A percentile compares a stretch with the other conserved stretches of the same genome.
Evolutionary conservation across 495 filamentous ascomycete genomes (phyloP).

Genomic region (Xanthoparmelia taractica): DNA sequence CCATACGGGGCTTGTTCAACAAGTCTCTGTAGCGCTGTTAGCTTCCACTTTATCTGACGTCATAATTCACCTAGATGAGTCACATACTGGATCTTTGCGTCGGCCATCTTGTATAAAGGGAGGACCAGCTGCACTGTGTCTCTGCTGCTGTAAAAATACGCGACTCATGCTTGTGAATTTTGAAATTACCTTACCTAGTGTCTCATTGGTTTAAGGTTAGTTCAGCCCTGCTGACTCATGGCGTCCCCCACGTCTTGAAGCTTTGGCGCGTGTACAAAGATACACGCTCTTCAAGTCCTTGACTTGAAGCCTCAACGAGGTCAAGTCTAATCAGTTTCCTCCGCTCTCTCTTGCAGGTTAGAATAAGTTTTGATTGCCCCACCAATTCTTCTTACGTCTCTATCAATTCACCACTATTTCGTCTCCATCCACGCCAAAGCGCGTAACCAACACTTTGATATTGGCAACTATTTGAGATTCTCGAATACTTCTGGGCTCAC

Average conservation of each 20-base stretch:
- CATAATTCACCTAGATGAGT: slow-evolving; percentile 24
- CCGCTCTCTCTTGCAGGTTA: background rate
- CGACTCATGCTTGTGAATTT: background rate
- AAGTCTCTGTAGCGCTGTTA: slow-evolving; percentile 55
- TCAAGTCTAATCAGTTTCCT: background rate
- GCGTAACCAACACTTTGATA: slow-evolving; percentile 11
- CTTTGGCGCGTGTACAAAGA: slow-evolving; percentile 17
- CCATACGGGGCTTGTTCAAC: slow-evolving; percentile 67
- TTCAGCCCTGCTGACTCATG: slow-evolving; percentile 12
- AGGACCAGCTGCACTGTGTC: slow-evolving; percentile 16
- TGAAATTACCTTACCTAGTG: slow-evolving; percentile 6
- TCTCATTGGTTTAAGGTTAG: slow-evolving; percentile 9
- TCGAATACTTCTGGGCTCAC: background rate
- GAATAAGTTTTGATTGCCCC: background rate
- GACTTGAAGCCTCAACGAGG: background rate
- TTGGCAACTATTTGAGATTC: background rate
- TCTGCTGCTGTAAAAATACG: background rate
- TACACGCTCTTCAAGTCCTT: slow-evolving; percentile 9
- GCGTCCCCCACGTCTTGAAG: slow-evolving; percentile 1
- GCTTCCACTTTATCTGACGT: slow-evolving; percentile 25
- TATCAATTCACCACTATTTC: background rate
- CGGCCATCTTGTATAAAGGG: slow-evolving; percentile 54
- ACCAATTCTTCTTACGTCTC: background rate
- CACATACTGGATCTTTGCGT: slow-evolving; percentile 70
- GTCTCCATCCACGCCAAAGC: background rate